Evolutionary conservation across 2,329 filamentous ascomycete species (phyloP), one percentile per base, ranked within the genome.

Genomic region (Ophiocordyceps camponoti-leonardi): DNA sequence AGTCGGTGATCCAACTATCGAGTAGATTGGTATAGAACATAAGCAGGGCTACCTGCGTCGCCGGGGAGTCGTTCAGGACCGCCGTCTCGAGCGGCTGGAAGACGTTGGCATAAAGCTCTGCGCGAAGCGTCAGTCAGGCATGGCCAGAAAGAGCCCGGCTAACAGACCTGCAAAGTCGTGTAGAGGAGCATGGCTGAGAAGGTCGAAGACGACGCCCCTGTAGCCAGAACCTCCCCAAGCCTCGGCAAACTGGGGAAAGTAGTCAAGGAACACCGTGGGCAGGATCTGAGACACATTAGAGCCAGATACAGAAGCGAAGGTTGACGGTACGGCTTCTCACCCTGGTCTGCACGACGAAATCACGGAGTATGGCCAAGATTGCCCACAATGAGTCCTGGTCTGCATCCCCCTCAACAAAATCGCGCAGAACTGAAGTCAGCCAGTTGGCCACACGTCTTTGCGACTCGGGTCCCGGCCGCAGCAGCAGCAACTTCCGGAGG

Each of bases 401-500:
- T 4, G 63, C 61, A 46, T 73, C 69, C 1, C 73, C 72, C 40
- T 67, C 67, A 28, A 74, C 62, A 1, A 73, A 67, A 48, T 79
- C 75, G 44, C 71, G 67, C 13, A 79, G 63, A 42, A 69, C 71
- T 2, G 75, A 70, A 42, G 65, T 58, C 40, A 82, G 56, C 78
- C 78, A 82, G 52, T 73, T 71, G 41, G 70, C 66, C 41, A 78
- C 66, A n/a, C 78, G 67, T 44, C 65, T 63, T 26, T 67, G 61
- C 13, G 67, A 68, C 43, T 69, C 66, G 16, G 66, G 62, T 33
- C 74, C 71, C 2, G 79, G 73, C 44, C 75, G 72, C 28, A 84
- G 63, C n/a, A 83, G 64, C 31, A 86, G 64, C 22, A 90, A 67
- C 56, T 90, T 92, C 58, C 90, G 85, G 1, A 90, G 71, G 28